Conservation (phyloP, 805 yeast genomes). For the Hyphopichia homilentoma region DNA sequence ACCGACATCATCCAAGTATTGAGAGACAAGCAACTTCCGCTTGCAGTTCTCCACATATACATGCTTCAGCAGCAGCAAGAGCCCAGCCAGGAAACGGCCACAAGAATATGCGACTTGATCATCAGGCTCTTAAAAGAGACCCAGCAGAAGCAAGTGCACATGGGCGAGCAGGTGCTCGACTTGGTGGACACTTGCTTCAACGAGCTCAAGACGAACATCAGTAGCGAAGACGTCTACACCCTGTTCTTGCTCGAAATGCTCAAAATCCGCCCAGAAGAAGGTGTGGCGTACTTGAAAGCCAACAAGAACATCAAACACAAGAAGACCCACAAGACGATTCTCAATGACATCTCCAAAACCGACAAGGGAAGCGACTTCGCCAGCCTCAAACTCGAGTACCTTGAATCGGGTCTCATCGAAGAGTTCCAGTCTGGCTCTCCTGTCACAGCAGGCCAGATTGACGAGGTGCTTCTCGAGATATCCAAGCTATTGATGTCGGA, state of each 20-base stretch:
- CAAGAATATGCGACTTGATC: constrained; percentile 5
- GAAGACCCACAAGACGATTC: constrained; percentile 25
- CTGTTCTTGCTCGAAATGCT: constrained; percentile 29
- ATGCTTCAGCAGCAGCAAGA: too few species aligned
- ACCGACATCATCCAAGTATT: too few species aligned
- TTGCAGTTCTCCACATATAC: too few species aligned
- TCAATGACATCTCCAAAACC: constrained; percentile 24
- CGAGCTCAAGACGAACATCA: constrained; percentile 12
- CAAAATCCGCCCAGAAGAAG: constrained; percentile 22
- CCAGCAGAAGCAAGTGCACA: constrained; percentile 1
- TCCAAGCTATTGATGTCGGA: constrained; percentile 13
- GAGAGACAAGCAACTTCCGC: too few species aligned
- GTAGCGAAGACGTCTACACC: constrained; percentile 23
- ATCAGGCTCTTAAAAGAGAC: constrained; percentile 1
- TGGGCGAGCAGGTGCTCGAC: constrained; percentile 1
- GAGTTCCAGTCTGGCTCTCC: too few species aligned
- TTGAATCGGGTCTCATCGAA: constrained; percentile 27
- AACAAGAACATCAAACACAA: constrained; percentile 22
- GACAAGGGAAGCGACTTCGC: constrained; percentile 20
- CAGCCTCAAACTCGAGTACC: constrained; percentile 29
- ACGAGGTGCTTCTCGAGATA: constrained; percentile 26
- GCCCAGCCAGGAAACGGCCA: too few species aligned
- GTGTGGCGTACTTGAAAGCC: constrained; percentile 28
- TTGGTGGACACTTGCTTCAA: constrained; percentile 7
- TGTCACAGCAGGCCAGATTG: too few species aligned